Evolutionary conservation across 202 grass and related monocot genomes (phyloP).

Genomic region (Setaria viridis): DNA sequence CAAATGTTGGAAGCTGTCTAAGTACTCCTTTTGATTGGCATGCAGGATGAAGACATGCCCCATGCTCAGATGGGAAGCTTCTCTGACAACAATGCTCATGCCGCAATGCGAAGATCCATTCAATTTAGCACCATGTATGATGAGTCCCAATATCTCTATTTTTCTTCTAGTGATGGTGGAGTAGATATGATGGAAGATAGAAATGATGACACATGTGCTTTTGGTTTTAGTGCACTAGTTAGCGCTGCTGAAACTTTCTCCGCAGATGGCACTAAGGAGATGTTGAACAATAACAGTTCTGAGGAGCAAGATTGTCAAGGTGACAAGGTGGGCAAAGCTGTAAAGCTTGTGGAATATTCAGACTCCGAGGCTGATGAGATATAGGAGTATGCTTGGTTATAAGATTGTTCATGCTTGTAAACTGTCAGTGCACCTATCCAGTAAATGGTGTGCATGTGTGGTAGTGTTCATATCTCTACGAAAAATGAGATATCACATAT

Average conservation of each 20-base stretch:
- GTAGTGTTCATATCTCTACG: neutral
- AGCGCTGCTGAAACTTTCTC: neutral
- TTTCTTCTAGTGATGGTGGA: neutral
- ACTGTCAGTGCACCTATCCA: neutral
- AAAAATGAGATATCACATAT: neutral
- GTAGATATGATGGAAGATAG: neutral
- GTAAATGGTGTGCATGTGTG: neutral
- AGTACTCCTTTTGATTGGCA: neutral
- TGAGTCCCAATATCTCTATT: constrained; percentile 5
- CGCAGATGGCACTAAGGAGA: neutral
- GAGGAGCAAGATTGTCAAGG: neutral
- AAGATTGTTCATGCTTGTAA: neutral
- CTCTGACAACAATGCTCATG: neutral
- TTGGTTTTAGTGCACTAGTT: neutral
- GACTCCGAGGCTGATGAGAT: neutral
- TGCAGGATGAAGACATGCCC: neutral
- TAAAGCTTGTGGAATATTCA: constrained; percentile 9
- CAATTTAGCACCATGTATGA: constrained; percentile 20
- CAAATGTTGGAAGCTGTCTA: neutral
- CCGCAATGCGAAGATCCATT: constrained; percentile 26
- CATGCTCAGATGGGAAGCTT: constrained; percentile 7
- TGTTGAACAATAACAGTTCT: neutral
- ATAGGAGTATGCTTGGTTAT: too few relatives aligned
- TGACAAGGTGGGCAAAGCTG: neutral
- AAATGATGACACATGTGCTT: neutral